Conservation (phyloP, 106 monocot genomes). For the Allium fistulosum region DNA sequence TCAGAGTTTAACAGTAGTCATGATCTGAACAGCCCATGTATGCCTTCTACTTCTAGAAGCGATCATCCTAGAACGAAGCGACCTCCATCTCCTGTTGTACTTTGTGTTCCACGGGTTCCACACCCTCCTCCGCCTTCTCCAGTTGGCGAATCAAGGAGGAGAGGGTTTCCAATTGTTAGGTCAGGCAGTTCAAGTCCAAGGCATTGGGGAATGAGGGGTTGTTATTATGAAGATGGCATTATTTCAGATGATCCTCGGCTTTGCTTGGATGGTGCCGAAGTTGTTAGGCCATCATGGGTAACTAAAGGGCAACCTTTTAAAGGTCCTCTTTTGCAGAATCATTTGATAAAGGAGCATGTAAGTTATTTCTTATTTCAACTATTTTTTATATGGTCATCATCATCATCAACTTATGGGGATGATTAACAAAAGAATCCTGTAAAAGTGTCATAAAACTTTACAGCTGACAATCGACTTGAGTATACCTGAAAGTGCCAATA, state of each 20-base stretch:
- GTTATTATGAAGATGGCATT: constrained; percentile 50
- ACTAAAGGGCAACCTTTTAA: constrained; percentile 61
- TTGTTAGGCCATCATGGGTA: constrained; percentile 86
- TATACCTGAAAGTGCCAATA: too few species aligned
- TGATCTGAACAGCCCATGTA: constrained; percentile 72
- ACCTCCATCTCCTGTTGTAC: constrained; percentile 93
- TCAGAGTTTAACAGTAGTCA: constrained; percentile 69
- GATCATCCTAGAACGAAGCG: constrained; percentile 60
- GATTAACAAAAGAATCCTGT: too few species aligned
- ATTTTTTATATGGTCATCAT: too few species aligned
- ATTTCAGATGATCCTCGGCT: constrained; percentile 24
- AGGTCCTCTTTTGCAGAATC: constrained; percentile 67
- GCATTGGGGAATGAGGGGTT: constrained; percentile 75
- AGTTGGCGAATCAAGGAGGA: constrained; percentile 77
- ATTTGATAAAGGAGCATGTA: constrained; percentile 85
- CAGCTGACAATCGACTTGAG: too few species aligned
- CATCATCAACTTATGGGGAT: too few species aligned
- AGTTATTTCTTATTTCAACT: background rate
- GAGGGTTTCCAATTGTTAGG: constrained; percentile 83
- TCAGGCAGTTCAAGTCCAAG: constrained; percentile 99
- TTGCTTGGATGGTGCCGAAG: constrained; percentile 79
- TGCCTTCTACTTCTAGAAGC: constrained; percentile 53
- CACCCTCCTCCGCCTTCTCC: constrained; percentile 74
- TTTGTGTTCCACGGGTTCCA: constrained; percentile 82
- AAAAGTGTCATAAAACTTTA: too few species aligned